phyloP scores from a whole-genome alignment of 495 filamentous ascomycete genomes.

The Acidomyces sp. region DNA sequence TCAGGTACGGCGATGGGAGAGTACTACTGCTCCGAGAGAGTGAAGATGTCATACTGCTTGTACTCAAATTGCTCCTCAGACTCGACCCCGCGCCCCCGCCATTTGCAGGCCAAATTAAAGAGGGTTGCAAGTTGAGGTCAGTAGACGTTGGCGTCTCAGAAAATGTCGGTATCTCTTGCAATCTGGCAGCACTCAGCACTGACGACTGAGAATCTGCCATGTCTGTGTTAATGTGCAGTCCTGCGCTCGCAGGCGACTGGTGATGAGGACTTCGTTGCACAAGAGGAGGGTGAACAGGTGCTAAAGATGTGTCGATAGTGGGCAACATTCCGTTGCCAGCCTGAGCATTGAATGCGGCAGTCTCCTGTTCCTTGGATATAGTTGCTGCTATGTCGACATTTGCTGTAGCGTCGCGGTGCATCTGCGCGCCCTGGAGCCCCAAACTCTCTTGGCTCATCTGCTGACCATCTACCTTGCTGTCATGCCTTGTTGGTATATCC shows the following conservation, averaged over 20 bases:
- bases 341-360: no score
- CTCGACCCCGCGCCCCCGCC: constrained; percentile 4
- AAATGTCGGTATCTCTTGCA: constrained; percentile 11
- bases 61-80: constrained; percentile 17
- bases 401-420: not conserved
- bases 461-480: not conserved
- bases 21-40: constrained; percentile 49
- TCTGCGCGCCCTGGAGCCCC: not conserved
- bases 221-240: constrained; percentile 5
- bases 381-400: no score
- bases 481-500: not conserved
- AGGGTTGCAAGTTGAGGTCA: constrained; percentile 1
- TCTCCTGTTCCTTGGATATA: no score
- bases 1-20: constrained; percentile 57
- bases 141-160: constrained; percentile 14
- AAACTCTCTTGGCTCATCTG: not conserved
- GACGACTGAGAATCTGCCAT: not conserved
- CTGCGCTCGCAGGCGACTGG: not conserved
- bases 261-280: not conserved
- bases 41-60: constrained; percentile 32
- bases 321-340: not conserved
- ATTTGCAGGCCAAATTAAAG: constrained; percentile 9
- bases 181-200: not conserved
- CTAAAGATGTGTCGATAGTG: not conserved
- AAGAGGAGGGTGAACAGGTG: not conserved